phyloP scores from a whole-genome alignment of 148 eudicot genomes.

The Spergularia bocconei region DNA sequence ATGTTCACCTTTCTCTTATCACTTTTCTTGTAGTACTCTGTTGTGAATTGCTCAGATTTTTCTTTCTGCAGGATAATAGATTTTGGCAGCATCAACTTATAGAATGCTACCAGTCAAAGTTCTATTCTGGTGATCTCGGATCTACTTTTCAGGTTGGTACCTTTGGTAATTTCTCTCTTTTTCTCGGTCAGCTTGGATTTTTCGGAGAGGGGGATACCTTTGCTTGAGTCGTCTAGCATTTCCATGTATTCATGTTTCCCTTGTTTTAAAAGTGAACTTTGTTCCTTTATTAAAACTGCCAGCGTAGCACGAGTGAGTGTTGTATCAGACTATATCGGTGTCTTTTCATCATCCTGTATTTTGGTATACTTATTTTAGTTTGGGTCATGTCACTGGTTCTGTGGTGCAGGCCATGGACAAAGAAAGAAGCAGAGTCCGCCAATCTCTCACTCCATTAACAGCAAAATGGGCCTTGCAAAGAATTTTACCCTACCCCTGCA shows the following conservation, averaged over 20 bases:
- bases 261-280: not conserved
- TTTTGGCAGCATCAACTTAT: slow-evolving; percentile 64
- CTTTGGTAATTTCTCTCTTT: not conserved
- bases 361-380: not conserved
- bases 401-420: slow-evolving; percentile 50
- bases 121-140: slow-evolving; percentile 56
- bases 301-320: no score
- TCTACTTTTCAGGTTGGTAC: slow-evolving; percentile 52
- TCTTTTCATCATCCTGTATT: not conserved
- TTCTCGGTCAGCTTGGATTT: no score
- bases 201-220: no score
- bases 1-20: no score
- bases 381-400: no score
- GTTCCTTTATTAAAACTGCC: no score
- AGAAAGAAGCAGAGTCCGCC: slow-evolving; percentile 53
- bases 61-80: slow-evolving; percentile 46
- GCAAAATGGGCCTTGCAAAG: slow-evolving; percentile 60
- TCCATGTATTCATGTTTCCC: no score
- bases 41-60: no score
- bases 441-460: slow-evolving; percentile 50
- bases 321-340: no score
- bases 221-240: no score
- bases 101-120: slow-evolving; percentile 66
- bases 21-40: not conserved
- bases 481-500: slow-evolving; percentile 73